Evolutionary conservation across 179 eudicot genomes (phyloP).

Genomic region (Gypsophila paniculata): DNA sequence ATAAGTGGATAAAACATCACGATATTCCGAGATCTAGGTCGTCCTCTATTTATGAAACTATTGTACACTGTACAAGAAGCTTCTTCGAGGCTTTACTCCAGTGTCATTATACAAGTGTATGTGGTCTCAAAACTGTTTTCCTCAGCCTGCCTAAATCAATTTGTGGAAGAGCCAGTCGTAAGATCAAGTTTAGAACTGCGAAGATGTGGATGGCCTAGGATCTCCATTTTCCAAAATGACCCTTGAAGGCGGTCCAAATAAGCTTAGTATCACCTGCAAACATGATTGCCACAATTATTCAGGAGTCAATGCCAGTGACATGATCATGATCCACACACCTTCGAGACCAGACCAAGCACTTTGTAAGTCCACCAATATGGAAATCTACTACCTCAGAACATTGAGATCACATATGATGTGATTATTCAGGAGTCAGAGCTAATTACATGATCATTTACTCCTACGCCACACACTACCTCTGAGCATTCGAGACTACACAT

Average conservation of each 20-base stretch:
- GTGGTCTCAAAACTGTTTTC: constrained; percentile 28
- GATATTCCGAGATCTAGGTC: background rate
- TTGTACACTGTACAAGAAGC: constrained; percentile 26
- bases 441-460: no score
- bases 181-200: constrained; percentile 28
- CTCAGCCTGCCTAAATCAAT: constrained; percentile 9
- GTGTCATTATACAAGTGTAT: constrained; percentile 15
- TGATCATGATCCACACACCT: background rate
- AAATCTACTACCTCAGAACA: background rate
- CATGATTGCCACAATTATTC: background rate
- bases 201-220: constrained; percentile 55
- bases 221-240: constrained; percentile 53
- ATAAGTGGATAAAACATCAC: constrained; percentile 20
- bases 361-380: background rate
- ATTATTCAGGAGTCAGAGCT: no score
- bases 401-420: no score
- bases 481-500: no score
- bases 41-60: constrained; percentile 21
- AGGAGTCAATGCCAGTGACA: background rate
- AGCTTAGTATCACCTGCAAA: constrained; percentile 77
- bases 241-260: constrained; percentile 86
- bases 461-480: no score
- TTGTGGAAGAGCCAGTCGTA: constrained; percentile 12
- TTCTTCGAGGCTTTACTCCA: constrained; percentile 19
- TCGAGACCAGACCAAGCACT: background rate